Base-by-base conservation (phyloP, 495 filamentous ascomycete species). In the Bryoglossum gracile region DNA sequence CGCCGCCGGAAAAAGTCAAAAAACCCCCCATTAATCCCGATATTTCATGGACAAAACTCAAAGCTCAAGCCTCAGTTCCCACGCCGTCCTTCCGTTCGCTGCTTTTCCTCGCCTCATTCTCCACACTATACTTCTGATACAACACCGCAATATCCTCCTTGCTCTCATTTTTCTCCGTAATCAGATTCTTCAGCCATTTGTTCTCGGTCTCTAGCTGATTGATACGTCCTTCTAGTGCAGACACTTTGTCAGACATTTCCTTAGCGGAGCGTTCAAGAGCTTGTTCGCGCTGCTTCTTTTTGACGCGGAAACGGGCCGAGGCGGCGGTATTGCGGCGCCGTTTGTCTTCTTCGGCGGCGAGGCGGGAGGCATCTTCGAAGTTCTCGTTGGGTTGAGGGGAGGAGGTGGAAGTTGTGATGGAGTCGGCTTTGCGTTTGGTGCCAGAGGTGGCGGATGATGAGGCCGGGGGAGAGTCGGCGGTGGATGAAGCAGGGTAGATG, bases 261-360 rank as follows among this genome's bases (percentile, higher is more conserved):
- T 94, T 91, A 49, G 92, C 85, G 37, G 81, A 81, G 46, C 83
- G 82, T 70, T 97, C 92, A 50, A 98, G 84, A 2, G 85, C 83
- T 63, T 92, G 86, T 70, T 98, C 92, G 45, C 92, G 86, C 68
- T 94, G 87, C 78, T 98, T 98, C 87, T 98, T 98, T 80, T 98
- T 98, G 60, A 94, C 81, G 48, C 92, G 86, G 78, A 98, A 98
- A 45, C 92, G 85, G 17, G 92, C 92, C 41, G 80, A 86, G 34
- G 92, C 92, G 28, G 92, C 92, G 0, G 92, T 98, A 68, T 98
- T 98, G 52, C 92, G 86, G 37, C 91, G 82, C 9, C 92, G 87
- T 65, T 96, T 96, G 66, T 98, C 92, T 71, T 98, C 92, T 67
- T 98, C 92, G 24, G 92, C 90, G 13, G 87, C 89, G 11, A 81